phyloP scores from a whole-genome alignment of 2,329 filamentous ascomycete genomes.

The Ophiostoma populinum region DNA sequence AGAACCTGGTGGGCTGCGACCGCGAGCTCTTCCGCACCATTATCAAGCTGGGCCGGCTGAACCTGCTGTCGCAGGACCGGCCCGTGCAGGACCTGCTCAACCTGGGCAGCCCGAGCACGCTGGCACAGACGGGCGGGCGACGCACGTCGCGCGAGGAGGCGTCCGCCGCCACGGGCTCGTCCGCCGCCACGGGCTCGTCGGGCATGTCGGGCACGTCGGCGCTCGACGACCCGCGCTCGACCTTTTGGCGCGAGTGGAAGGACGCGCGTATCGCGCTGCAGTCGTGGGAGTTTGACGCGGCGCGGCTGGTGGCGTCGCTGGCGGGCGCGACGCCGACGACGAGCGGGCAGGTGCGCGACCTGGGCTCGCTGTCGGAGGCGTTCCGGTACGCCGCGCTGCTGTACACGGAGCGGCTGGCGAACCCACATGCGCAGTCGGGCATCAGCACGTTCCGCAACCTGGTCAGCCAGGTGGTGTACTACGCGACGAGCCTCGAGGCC shows the following conservation, averaged over 20 bases:
- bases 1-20: slow-evolving; percentile 81
- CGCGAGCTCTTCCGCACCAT: slow-evolving; percentile 74
- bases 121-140: no score
- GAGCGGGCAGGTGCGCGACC: slow-evolving; percentile 49
- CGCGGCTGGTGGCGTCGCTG: slow-evolving; percentile 28
- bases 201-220: no score
- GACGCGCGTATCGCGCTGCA: slow-evolving; percentile 60
- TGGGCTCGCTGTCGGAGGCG: slow-evolving; percentile 70
- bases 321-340: slow-evolving; percentile 22
- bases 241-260: slow-evolving; percentile 81
- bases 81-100: slow-evolving; percentile 26
- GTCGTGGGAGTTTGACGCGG: slow-evolving; percentile 58
- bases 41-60: slow-evolving; percentile 66
- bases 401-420: slow-evolving; percentile 75
- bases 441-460: slow-evolving; percentile 69
- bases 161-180: no score
- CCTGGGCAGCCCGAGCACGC: slow-evolving; percentile 8
- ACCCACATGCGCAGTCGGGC: slow-evolving; percentile 53
- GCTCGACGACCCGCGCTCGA: slow-evolving; percentile 40
- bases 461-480: slow-evolving; percentile 66
- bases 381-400: slow-evolving; percentile 81
- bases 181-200: no score
- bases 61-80: slow-evolving; percentile 60
- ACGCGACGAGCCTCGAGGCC: slow-evolving; percentile 62
- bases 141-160: no score